These are phyloP conservation scores for Bassia scoparia DNA, from an alignment of 148 eudicot species.

Conservation along the genomic window DNA sequence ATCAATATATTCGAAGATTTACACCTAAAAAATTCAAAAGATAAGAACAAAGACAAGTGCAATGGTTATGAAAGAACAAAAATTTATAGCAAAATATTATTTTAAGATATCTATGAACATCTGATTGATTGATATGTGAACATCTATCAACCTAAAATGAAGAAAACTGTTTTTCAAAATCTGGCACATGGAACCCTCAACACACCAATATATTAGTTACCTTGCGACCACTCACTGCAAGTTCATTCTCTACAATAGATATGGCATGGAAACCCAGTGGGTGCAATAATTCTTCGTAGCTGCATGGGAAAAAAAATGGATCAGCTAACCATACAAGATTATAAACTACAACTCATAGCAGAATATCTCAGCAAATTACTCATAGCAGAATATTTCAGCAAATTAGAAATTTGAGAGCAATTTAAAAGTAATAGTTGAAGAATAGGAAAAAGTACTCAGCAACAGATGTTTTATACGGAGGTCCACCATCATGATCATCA, in stretches of 20 bases:
- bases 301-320: conserved; percentile 23
- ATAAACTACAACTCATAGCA: not conserved
- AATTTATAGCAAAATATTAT: not conserved
- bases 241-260: conserved; percentile 54
- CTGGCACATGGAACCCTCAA: not conserved
- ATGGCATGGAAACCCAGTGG: conserved; percentile 58
- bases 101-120: not conserved
- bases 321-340: not conserved
- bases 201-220: conserved; percentile 21
- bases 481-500: conserved; percentile 75
- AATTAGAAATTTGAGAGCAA: not conserved
- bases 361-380: not conserved
- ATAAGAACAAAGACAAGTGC: not conserved
- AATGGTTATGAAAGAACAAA: not conserved
- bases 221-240: conserved; percentile 60
- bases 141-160: not conserved
- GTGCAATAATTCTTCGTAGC: conserved; percentile 65
- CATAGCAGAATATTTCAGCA: not conserved
- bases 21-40: not conserved
- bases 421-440: conserved; percentile 4
- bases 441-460: conserved; percentile 44
- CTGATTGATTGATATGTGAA: not conserved
- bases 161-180: not conserved
- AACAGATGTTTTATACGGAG: conserved; percentile 58
- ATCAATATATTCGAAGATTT: not conserved